These are phyloP conservation scores for Onygenales sp. DNA, from an alignment of 2,329 filamentous ascomycete genomes.

Conservation along the genomic window DNA sequence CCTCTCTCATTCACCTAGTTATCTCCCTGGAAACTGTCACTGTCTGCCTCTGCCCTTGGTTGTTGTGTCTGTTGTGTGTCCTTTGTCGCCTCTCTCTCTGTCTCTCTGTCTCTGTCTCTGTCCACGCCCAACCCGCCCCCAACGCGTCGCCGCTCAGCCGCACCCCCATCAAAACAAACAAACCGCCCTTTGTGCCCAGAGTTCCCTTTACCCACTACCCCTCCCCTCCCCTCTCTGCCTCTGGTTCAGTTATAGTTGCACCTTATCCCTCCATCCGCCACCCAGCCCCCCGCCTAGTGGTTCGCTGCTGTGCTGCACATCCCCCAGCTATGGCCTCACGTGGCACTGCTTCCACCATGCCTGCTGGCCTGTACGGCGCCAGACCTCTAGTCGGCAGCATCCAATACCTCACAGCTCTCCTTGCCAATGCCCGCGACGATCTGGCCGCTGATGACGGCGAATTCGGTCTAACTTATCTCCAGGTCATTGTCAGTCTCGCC, in stretches of 20 bases:
- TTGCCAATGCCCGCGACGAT: background rate
- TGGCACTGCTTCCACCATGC: background rate
- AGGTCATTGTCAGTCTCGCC: constrained; percentile 70
- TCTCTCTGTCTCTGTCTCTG: constrained; percentile 10
- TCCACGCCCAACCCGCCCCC: background rate
- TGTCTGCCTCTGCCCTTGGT: background rate
- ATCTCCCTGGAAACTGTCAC: too few relatives aligned
- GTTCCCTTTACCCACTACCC: background rate
- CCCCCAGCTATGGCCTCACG: background rate
- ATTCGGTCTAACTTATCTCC: constrained; percentile 19
- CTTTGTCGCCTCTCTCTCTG: background rate
- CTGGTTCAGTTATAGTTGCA: background rate
- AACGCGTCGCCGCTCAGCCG: background rate
- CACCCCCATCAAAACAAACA: background rate
- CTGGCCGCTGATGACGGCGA: background rate
- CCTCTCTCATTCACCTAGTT: too few relatives aligned
- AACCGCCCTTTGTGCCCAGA: background rate
- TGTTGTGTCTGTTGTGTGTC: background rate
- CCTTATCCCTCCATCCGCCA: background rate
- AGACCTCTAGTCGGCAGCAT: background rate
- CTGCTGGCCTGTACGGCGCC: background rate
- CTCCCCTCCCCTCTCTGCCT: background rate
- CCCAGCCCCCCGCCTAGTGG: background rate
- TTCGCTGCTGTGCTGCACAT: too few relatives aligned
- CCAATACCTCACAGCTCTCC: constrained; percentile 2